A percentile compares a stretch with the other conserved stretches of the same genome.
Conservation (phyloP, 2,329 filamentous ascomycete genomes). For the Calcarisporium arbuscula region DNA sequence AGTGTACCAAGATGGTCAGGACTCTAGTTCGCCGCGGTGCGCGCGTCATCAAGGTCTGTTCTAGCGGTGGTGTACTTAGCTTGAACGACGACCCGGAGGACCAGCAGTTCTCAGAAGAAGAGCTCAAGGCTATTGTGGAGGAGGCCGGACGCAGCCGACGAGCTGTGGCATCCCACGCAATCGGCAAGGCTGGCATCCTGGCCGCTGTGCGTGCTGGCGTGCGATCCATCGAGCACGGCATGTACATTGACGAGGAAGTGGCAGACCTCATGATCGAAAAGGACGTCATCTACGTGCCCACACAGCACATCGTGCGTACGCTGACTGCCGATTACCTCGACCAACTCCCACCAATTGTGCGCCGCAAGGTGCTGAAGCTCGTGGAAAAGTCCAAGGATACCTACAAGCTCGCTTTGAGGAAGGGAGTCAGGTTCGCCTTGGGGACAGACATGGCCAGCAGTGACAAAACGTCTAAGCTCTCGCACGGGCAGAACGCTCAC, state of each 20-base stretch:
- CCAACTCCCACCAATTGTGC: slow-evolving; percentile 20
- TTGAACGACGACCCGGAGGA: slow-evolving; percentile 31
- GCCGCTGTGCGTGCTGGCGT: slow-evolving; percentile 30
- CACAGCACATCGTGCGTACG: slow-evolving; percentile 28
- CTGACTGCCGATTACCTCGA: slow-evolving; percentile 23
- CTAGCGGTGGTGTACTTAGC: slow-evolving; percentile 32
- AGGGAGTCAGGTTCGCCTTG: slow-evolving; percentile 32
- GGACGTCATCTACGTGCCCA: slow-evolving; percentile 30
- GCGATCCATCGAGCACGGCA: slow-evolving; percentile 32
- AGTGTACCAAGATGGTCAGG: slow-evolving; percentile 32
- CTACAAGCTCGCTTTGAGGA: slow-evolving; percentile 30
- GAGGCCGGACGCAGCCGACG: slow-evolving; percentile 30
- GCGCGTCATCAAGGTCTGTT: slow-evolving; percentile 32
- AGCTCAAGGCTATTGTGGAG: slow-evolving; percentile 29
- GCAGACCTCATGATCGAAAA: slow-evolving; percentile 31
- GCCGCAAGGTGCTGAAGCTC: slow-evolving; percentile 14
- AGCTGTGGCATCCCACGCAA: slow-evolving; percentile 32
- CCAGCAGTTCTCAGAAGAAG: slow-evolving; percentile 32
- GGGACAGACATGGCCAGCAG: slow-evolving; percentile 34
- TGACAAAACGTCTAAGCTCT: slow-evolving; percentile 14
- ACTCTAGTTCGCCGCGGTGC: slow-evolving; percentile 34
- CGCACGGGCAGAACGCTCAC: slow-evolving; percentile 26
- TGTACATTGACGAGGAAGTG: slow-evolving; percentile 34
- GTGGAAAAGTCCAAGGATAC: slow-evolving; percentile 29
- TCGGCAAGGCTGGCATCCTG: slow-evolving; percentile 34